Evolutionary conservation across 441 rosid genomes (phyloP), one percentile per base, ranked within the genome.

Genomic region (Eruca vesicaria): DNA sequence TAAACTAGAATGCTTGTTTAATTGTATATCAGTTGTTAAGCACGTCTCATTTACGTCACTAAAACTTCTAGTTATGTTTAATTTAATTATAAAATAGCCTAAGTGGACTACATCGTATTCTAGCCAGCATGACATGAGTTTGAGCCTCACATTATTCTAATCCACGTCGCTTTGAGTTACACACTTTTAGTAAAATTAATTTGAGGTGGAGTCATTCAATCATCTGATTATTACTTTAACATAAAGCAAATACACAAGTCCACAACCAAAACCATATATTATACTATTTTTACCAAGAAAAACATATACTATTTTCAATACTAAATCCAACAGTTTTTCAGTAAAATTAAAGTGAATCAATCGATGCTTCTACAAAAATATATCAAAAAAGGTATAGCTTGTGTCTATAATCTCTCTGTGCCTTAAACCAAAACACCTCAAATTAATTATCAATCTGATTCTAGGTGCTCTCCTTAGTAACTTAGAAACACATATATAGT

Each of bases 11-110:
- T n/a, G n/a, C n/a, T n/a, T 52, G 41, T 26, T 63, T 63, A 71
- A 15, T 50, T 19, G 61, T 29, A 29, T 36, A 72, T 21, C 57
- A 63, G 23, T 11, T 50, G 56, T 9, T 50, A 48, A 48, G 36
- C 55, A 72, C 69, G 76, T 63, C 63, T 63, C 2, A 3, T 53
- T 53, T 38, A 36, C 72, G 76, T 64, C 73, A 63, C 35, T 65
- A 72, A 73, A 45, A 19, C 68, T 36, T n/a, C 60, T 65, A 43
- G 38, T 63, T n/a, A 45, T 58, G 56, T 59, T 41, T 55, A 18
- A 16, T 28, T 26, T 6, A 33, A 74, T 10, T 9, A 31, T 43
- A 45, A 4, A 26, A 60, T 18, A 19, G 60, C 23, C 57, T 58
- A 41, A 36, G 73, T 57, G 64, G 70, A 66, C 35, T 65, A 38